Percentiles rank a stretch among this genome's conserved stretches.
Conservation (phyloP, 257 asterid genomes). For the Cynanchum wilfordii region DNA sequence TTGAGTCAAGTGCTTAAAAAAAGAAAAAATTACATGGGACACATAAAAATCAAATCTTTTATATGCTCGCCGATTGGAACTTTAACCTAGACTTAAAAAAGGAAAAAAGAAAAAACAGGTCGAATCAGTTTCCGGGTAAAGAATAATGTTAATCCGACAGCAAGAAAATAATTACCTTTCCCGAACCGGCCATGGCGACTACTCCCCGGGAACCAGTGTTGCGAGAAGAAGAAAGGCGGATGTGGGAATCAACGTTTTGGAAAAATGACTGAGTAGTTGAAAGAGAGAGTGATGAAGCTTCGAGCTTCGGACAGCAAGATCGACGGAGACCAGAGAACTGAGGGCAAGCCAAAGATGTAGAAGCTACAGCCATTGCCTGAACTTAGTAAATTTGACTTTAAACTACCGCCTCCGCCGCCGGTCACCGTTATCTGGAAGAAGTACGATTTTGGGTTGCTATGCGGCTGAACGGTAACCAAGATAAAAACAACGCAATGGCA, state of each 20-base stretch:
- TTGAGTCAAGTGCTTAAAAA: background rate
- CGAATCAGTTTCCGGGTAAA: background rate
- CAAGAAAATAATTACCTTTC: conserved; percentile 50
- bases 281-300: conserved; percentile 35
- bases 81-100: background rate
- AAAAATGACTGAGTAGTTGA: conserved; percentile 44
- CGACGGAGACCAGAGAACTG: conserved; percentile 64
- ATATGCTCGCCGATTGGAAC: background rate
- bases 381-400: background rate
- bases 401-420: too few relatives aligned
- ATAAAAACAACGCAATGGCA: background rate
- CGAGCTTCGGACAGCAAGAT: conserved; percentile 52
- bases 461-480: too few relatives aligned
- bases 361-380: conserved; percentile 30
- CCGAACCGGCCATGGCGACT: conserved; percentile 85
- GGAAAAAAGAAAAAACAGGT: background rate
- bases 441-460: background rate
- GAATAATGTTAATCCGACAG: background rate
- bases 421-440: background rate
- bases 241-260: conserved; percentile 48
- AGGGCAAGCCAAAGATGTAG: conserved; percentile 35
- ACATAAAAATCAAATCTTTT: background rate
- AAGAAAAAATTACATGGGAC: background rate
- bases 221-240: conserved; percentile 46
- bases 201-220: conserved; percentile 51